These are phyloP conservation scores for Sutorius eximius DNA, from an alignment of 1,284 basidiomycete species.

Conservation along the genomic window DNA sequence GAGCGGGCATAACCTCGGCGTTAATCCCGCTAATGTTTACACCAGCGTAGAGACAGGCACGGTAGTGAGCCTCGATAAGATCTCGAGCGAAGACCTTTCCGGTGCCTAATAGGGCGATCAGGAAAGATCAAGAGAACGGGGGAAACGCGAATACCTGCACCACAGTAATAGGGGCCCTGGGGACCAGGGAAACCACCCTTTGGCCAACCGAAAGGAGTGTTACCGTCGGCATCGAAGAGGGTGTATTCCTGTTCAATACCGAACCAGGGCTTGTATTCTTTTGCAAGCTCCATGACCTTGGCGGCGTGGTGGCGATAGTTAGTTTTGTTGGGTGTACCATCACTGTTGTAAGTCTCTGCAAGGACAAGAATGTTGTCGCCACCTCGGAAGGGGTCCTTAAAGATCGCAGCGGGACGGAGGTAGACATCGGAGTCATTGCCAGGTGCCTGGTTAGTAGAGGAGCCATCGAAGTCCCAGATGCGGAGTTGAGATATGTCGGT, in stretches of 20 bases:
- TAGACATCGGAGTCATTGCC: slow-evolving; percentile 96
- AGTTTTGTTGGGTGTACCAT: slow-evolving; percentile 96
- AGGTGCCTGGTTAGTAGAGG: slow-evolving; percentile 95
- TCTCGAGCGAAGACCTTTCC: slow-evolving; percentile 99
- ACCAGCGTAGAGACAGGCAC: slow-evolving; percentile 93
- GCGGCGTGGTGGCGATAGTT: slow-evolving; percentile 91
- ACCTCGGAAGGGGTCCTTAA: slow-evolving; percentile 99
- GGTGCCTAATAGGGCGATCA: slow-evolving; percentile 54
- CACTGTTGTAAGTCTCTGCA: slow-evolving; percentile 98
- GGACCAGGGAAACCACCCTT: slow-evolving; percentile 99
- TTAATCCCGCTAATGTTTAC: slow-evolving; percentile 99
- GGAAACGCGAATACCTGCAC: slow-evolving; percentile 72
- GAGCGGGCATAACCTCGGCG: slow-evolving; percentile 99
- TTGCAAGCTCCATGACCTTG: slow-evolving; percentile 91
- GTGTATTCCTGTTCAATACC: slow-evolving; percentile 99
- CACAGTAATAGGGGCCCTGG: slow-evolving; percentile 99
- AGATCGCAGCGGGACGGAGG: slow-evolving; percentile 95
- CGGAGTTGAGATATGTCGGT: slow-evolving; percentile 86
- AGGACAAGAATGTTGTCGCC: slow-evolving; percentile 98
- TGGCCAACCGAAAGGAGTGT: slow-evolving; percentile 93
- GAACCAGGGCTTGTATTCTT: slow-evolving; percentile 90
- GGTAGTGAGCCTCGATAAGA: slow-evolving; percentile 99
- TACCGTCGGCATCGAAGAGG: slow-evolving; percentile 91
- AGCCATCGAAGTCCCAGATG: slow-evolving; percentile 99
- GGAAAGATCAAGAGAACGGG: slow-evolving; percentile 8